Percentiles rank a stretch among this genome's conserved stretches.
phyloP scores from a whole-genome alignment of 768 basidiomycete genomes.

The Tylopilus subfusipes region DNA sequence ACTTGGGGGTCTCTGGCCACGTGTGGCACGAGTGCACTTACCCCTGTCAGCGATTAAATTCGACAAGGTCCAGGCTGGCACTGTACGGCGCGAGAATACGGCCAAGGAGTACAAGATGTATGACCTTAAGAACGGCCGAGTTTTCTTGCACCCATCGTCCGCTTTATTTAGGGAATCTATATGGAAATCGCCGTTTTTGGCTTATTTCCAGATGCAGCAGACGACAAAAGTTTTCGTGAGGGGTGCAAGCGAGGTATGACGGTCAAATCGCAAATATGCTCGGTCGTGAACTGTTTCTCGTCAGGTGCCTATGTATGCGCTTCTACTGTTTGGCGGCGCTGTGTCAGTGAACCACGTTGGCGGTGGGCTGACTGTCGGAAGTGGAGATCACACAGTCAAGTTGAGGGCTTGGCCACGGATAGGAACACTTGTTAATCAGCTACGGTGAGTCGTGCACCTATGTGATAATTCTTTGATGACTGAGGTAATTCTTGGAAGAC shows the following conservation, averaged over 20 bases:
- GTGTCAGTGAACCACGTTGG: constrained; percentile 76
- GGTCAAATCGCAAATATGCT: not conserved
- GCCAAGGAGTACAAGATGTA: constrained; percentile 83
- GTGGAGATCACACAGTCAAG: constrained; percentile 51
- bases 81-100: constrained; percentile 78
- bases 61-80: constrained; percentile 79
- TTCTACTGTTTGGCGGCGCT: constrained; percentile 80
- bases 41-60: constrained; percentile 76
- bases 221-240: constrained; percentile 83
- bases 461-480: not conserved
- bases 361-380: constrained; percentile 68
- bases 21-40: constrained; percentile 71
- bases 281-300: not conserved
- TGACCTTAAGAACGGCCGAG: constrained; percentile 59
- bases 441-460: constrained; percentile 57
- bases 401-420: constrained; percentile 87
- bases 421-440: constrained; percentile 82
- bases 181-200: constrained; percentile 77
- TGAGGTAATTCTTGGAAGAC: constrained; percentile 36
- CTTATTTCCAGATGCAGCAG: constrained; percentile 79
- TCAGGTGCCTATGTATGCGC: constrained; percentile 82
- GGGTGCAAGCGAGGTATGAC: constrained; percentile 78
- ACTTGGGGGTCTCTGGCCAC: constrained; percentile 84
- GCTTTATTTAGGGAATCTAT: constrained; percentile 67
- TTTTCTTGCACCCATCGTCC: constrained; percentile 83